Base-by-base conservation (phyloP, 352 stramenopile genomes). In the Phytopythium oedochilum region DNA sequence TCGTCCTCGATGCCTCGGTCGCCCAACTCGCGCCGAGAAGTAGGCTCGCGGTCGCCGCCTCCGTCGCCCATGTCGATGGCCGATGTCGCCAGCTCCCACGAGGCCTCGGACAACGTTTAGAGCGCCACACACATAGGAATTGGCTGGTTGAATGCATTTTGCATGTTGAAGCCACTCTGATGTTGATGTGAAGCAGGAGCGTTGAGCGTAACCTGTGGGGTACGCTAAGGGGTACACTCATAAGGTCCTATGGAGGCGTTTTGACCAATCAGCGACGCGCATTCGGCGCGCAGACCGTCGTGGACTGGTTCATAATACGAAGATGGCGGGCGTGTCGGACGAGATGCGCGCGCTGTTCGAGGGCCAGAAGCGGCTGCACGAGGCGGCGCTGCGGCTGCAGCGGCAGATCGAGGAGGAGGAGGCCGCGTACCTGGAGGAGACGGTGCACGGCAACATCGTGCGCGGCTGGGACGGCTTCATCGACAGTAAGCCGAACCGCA, bases 381-480 rank as follows among this genome's bases (percentile, higher is more conserved):
- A 94, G 43, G 73, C 72, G 3, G 66, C 90, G 15, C 59, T 90
- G 51, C 77, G 78, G 50, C 44, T 92, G 10, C 78, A 94, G 57
- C 18, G 63, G 28, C 85, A 92, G 66, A 91, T 94, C 50, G 75
- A 88, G 39, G 85, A 93, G 34, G 75, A 88, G 48, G 85, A 94
- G 55, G 68, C 71, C 18, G 64, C 69, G 56, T 94, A 94, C 54
- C 59, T 94, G 12, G 85, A 94, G 26, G 85, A 94, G 40, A 94
- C 85, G 6, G 64, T 78, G 36, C 83, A 94, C 52, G 85, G 85
- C 36, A 94, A 94, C 71, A 94, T 94, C 60, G 82, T 94, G 57
- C 83, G 83, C 42, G 85, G 85, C 36, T 94, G 85, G 85, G 85
- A 94, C 50, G 85, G 85, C 46, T 94, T 92, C 60, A 86, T 90